A percentile compares a stretch with the other conserved stretches of the same genome.
Conservation (phyloP, 2,329 filamentous ascomycete species). For the Exophiala viscosa region DNA sequence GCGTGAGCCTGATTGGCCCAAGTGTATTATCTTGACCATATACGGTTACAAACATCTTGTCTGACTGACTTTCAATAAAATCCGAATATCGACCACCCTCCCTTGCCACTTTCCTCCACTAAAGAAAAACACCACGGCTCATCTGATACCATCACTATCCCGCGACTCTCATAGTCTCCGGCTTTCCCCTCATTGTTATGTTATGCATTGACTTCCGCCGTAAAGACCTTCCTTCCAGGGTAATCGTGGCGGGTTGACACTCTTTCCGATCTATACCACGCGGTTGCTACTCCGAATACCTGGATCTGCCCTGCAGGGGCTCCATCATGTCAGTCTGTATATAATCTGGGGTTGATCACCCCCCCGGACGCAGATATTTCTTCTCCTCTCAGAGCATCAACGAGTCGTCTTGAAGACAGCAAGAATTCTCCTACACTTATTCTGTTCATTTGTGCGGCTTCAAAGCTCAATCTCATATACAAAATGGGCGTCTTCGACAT, state of each 20-base stretch:
- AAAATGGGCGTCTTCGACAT: conserved; percentile 4
- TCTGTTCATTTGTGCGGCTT: background rate
- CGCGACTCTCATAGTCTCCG: background rate
- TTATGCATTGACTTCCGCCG: background rate
- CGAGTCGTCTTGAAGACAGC: background rate
- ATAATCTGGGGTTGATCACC: no score
- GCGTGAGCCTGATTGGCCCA: no score
- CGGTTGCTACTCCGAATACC: background rate
- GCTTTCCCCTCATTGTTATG: background rate
- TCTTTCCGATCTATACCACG: background rate
- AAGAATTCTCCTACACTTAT: background rate
- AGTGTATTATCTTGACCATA: no score
- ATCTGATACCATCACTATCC: background rate
- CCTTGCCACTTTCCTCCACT: no score
- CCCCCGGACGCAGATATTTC: no score
- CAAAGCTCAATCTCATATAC: background rate
- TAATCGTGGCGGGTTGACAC: background rate
- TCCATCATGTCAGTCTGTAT: no score
- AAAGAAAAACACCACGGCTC: no score
- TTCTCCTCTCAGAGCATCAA: no score
- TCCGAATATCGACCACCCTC: no score
- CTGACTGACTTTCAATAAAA: no score
- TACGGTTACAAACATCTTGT: no score
- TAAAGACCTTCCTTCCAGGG: background rate
- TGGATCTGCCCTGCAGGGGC: background rate